These are phyloP conservation scores for Eucalyptus regnans DNA, from an alignment of 345 rosid species.

Conservation along the genomic window DNA sequence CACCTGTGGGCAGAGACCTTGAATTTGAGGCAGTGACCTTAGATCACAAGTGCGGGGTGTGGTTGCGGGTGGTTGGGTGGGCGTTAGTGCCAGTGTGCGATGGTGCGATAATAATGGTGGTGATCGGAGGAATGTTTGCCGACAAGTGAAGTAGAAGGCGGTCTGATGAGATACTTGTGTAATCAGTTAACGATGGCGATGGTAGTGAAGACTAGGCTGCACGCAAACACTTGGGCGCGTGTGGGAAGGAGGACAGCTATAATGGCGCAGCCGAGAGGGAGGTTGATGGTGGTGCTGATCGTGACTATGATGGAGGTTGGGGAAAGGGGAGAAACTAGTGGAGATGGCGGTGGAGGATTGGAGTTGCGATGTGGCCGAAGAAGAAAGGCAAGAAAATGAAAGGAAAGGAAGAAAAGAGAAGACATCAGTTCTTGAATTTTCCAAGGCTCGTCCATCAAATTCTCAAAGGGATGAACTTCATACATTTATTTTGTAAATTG, in stretches of 20 bases:
- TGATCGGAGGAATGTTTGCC: no score
- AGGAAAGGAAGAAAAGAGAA: background rate
- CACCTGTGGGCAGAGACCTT: no score
- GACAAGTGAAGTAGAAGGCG: no score
- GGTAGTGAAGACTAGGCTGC: background rate
- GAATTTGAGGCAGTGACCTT: no score
- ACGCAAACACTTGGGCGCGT: background rate
- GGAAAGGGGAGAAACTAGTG: background rate
- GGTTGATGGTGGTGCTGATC: background rate
- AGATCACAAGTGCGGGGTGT: no score
- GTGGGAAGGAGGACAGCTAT: background rate
- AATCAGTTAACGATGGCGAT: background rate
- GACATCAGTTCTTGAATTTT: background rate
- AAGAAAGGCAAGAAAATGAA: no score
- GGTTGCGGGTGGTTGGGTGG: no score
- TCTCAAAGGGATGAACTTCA: background rate
- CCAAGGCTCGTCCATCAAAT: background rate
- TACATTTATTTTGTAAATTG: background rate
- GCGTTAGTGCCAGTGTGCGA: no score
- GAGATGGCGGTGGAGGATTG: background rate
- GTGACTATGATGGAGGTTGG: background rate
- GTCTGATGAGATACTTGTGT: conserved; percentile 1
- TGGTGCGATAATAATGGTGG: no score
- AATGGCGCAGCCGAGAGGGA: background rate
- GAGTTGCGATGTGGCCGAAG: background rate